Conservation (phyloP, 2,329 filamentous ascomycete genomes). For the Sporothrix globosa region DNA sequence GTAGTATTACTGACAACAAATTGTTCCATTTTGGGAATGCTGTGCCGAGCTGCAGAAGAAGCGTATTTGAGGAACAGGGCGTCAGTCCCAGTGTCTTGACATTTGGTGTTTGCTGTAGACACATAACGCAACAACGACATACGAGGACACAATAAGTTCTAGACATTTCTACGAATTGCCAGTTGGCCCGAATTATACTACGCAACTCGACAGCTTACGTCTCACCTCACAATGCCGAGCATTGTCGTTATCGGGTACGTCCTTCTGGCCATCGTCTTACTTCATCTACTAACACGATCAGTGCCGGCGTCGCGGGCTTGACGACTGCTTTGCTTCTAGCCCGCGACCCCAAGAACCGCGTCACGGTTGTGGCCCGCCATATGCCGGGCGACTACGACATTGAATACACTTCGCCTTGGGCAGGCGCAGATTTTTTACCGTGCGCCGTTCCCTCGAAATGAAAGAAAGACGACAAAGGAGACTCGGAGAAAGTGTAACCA, state of each 20-base stretch:
- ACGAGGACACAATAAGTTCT: background rate
- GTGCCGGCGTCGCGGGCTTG: slow-evolving; percentile 56
- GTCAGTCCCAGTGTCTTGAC: background rate
- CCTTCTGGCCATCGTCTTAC: background rate
- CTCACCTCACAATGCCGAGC: slow-evolving; percentile 39
- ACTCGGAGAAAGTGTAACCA: too few species aligned
- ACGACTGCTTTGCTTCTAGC: slow-evolving; percentile 56
- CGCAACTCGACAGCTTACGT: background rate
- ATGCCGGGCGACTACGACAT: slow-evolving; percentile 94
- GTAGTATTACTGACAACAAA: background rate
- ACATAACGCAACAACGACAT: background rate
- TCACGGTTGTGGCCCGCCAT: slow-evolving; percentile 65
- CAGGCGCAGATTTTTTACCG: slow-evolving; percentile 79
- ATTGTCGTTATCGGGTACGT: slow-evolving; percentile 47
- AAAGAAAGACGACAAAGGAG: background rate
- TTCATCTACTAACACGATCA: slow-evolving; percentile 32
- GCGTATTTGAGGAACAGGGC: background rate
- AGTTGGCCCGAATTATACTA: background rate
- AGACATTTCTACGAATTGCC: background rate
- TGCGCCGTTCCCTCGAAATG: slow-evolving; percentile 45
- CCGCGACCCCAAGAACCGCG: slow-evolving; percentile 48
- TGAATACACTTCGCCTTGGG: slow-evolving; percentile 89
- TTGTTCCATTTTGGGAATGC: background rate
- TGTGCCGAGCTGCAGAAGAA: background rate
- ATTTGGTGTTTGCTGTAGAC: background rate